Evolutionary conservation across 2,329 filamentous ascomycete genomes (phyloP).

Genomic region (Penicillium glabrum): DNA sequence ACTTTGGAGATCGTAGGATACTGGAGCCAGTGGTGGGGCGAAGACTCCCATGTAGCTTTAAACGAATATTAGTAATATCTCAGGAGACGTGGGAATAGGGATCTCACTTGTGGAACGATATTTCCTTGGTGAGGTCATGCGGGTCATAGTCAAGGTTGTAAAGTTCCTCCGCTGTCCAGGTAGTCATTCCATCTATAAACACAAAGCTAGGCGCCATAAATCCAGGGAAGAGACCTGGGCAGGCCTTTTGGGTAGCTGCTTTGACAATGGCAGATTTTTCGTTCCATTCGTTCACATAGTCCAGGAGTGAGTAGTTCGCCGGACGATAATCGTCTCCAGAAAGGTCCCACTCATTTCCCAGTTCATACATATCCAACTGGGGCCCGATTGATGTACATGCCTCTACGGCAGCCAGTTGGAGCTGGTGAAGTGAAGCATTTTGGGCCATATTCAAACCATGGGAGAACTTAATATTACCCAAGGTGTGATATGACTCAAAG

Average conservation of each 20-base stretch:
- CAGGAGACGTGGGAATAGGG: not conserved
- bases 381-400: conserved; percentile 10
- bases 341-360: conserved; percentile 16
- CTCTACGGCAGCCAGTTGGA: conserved; percentile 1
- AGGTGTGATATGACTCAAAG: conserved; percentile 12
- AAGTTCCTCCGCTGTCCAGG: conserved; percentile 2
- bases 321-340: conserved; percentile 4
- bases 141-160: conserved; percentile 6
- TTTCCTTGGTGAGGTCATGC: conserved; percentile 5
- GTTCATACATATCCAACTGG: conserved; percentile 9
- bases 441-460: conserved; percentile 14
- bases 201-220: conserved; percentile 15
- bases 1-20: conserved; percentile 5
- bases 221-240: conserved; percentile 2
- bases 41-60: conserved; percentile 11
- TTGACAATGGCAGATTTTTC: conserved; percentile 6
- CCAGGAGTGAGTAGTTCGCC: conserved; percentile 9
- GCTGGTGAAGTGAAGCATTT: conserved; percentile 7
- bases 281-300: conserved; percentile 16
- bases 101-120: conserved; percentile 12
- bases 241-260: conserved; percentile 8
- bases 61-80: not conserved
- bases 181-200: conserved; percentile 1
- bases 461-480: conserved; percentile 5
- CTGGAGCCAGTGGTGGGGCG: not conserved